Conservation (phyloP, 2,329 filamentous ascomycete genomes). For the Dactylella cylindrospora region DNA sequence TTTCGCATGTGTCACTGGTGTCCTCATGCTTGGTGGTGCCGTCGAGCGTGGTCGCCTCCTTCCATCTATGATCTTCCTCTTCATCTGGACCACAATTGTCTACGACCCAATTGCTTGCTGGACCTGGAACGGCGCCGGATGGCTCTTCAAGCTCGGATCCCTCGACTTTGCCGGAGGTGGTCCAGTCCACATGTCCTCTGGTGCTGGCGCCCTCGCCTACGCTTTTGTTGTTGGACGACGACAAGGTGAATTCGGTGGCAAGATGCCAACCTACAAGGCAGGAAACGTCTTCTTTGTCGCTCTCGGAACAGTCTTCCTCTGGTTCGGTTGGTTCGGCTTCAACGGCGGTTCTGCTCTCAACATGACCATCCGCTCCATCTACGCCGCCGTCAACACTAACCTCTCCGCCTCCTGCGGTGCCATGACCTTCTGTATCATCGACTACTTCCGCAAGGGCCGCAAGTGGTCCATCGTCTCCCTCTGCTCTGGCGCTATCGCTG, state of each 20-base stretch:
- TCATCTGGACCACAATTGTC: constrained; percentile 75
- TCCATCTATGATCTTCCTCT: constrained; percentile 44
- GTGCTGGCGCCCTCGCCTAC: constrained; percentile 66
- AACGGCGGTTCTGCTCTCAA: constrained; percentile 52
- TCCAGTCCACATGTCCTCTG: constrained; percentile 65
- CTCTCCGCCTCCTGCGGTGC: constrained; percentile 60
- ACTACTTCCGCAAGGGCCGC: constrained; percentile 56
- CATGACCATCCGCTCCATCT: constrained; percentile 52
- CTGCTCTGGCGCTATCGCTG: constrained; percentile 60
- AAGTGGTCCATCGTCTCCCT: constrained; percentile 60
- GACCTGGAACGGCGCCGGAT: constrained; percentile 69
- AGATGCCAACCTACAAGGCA: constrained; percentile 55
- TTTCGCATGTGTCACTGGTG: constrained; percentile 63
- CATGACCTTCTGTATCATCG: constrained; percentile 59
- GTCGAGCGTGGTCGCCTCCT: constrained; percentile 57
- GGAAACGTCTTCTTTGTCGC: constrained; percentile 67
- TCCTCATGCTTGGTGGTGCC: constrained; percentile 66
- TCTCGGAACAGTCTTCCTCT: constrained; percentile 66
- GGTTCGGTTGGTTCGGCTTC: constrained; percentile 64
- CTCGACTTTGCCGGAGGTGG: constrained; percentile 65
- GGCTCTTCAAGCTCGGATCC: constrained; percentile 63
- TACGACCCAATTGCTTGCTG: constrained; percentile 90
- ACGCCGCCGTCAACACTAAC: constrained; percentile 63
- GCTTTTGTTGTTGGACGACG: constrained; percentile 65
- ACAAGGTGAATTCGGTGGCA: constrained; percentile 55